Evolutionary conservation across 2,329 filamentous ascomycete species (phyloP).

Genomic region (Clarireedia monteithiana): DNA sequence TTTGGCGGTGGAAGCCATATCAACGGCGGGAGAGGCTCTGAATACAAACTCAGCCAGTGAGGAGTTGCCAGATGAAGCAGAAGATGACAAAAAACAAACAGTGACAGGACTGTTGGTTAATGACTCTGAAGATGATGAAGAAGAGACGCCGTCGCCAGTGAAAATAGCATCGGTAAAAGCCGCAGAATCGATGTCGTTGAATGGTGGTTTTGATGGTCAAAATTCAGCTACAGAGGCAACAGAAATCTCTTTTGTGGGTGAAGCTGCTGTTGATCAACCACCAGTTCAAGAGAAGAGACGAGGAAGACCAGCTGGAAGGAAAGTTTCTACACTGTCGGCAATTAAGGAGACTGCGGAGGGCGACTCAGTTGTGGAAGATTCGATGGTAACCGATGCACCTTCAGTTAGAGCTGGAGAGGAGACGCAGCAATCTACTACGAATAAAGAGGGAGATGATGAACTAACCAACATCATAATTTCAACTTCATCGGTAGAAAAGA

Average conservation of each 20-base stretch:
- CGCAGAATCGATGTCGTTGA: too few species aligned
- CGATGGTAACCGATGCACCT: neutral
- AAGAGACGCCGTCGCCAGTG: too few species aligned
- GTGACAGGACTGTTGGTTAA: too few species aligned
- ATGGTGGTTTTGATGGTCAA: too few species aligned
- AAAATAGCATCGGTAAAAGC: too few species aligned
- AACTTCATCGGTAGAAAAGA: neutral
- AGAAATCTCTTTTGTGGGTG: too few species aligned
- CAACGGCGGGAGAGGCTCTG: neutral
- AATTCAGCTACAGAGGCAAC: too few species aligned
- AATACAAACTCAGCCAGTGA: neutral
- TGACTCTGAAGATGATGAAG: too few species aligned
- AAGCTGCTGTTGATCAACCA: too few species aligned
- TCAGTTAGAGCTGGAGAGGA: too few species aligned
- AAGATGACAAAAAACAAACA: too few species aligned
- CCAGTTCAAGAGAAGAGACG: neutral
- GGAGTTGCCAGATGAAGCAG: too few species aligned
- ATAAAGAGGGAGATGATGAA: neutral
- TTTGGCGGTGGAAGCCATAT: neutral
- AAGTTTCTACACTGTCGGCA: neutral
- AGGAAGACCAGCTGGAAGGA: neutral
- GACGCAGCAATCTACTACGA: neutral
- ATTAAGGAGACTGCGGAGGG: neutral
- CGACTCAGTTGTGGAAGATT: neutral
- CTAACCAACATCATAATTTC: neutral